These are phyloP conservation scores for Oryza meridionalis DNA, from an alignment of 176 grass and related monocot species.

Conservation along the genomic window DNA sequence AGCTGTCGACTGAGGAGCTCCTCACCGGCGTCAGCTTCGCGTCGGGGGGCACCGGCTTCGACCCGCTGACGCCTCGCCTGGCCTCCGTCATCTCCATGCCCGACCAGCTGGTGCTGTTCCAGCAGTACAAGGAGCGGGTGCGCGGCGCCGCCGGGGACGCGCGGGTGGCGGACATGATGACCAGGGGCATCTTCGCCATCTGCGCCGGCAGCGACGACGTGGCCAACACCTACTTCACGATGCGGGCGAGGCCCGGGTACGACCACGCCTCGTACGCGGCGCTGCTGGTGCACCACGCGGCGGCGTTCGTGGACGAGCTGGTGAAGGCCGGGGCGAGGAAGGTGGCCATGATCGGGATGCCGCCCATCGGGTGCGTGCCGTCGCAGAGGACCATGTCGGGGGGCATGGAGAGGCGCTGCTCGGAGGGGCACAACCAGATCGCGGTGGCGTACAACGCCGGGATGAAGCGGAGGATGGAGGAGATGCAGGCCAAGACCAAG, in stretches of 20 bases:
- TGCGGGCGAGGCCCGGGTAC: slow-evolving; percentile 45
- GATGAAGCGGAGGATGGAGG: slow-evolving; percentile 29
- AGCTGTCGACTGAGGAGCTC: slow-evolving; percentile 52
- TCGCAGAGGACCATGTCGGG: slow-evolving; percentile 79
- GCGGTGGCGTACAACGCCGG: slow-evolving; percentile 58
- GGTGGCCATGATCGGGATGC: slow-evolving; percentile 65
- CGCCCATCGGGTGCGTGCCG: slow-evolving; percentile 83
- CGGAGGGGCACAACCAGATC: slow-evolving; percentile 56
- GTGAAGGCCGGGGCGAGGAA: slow-evolving; percentile 52
- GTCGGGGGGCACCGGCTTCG: slow-evolving; percentile 71
- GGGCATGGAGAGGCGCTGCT: slow-evolving; percentile 40
- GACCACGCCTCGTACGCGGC: slow-evolving; percentile 55
- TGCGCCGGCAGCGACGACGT: slow-evolving; percentile 84
- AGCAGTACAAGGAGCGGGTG: slow-evolving; percentile 63
- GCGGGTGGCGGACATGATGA: slow-evolving; percentile 27
- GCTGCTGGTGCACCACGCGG: slow-evolving; percentile 48
- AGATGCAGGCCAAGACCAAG: neutral
- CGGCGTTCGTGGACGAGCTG: slow-evolving; percentile 59
- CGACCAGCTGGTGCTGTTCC: slow-evolving; percentile 59
- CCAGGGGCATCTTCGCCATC: slow-evolving; percentile 48
- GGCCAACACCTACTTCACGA: slow-evolving; percentile 74
- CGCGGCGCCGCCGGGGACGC: slow-evolving; percentile 40
- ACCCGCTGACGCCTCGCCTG: slow-evolving; percentile 58
- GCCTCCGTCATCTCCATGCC: slow-evolving; percentile 62
- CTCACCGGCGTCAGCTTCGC: slow-evolving; percentile 82